Evolutionary conservation across 2,329 filamentous ascomycete species (phyloP).

Genomic region (Penicillium psychrosexuale): DNA sequence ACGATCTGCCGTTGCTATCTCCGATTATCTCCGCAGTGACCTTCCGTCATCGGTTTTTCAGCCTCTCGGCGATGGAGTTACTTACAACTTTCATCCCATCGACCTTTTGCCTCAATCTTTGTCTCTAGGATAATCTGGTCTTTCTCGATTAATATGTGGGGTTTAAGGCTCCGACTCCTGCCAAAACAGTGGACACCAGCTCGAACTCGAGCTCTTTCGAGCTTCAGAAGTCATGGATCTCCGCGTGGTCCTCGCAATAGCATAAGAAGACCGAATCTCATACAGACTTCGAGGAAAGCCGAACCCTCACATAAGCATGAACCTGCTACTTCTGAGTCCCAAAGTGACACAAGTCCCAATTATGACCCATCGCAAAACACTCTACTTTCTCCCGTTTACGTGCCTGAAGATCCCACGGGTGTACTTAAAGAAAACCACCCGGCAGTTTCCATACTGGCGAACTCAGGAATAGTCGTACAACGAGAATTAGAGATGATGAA

Average conservation of each 20-base stretch:
- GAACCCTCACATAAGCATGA: conserved; percentile 9
- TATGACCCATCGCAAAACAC: conserved; percentile 43
- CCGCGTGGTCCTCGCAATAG: conserved; percentile 33
- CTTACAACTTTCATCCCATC: neutral
- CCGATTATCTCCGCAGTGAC: conserved; percentile 31
- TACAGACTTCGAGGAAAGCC: conserved; percentile 6
- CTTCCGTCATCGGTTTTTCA: conserved; percentile 15
- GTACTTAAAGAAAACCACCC: conserved; percentile 59
- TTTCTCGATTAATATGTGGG: conserved; percentile 28
- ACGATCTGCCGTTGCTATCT: conserved; percentile 23
- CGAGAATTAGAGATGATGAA: conserved; percentile 66
- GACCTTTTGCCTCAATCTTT: neutral
- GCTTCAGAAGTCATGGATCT: conserved; percentile 24
- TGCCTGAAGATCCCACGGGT: conserved; percentile 59
- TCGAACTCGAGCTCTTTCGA: conserved; percentile 26
- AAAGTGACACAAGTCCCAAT: conserved; percentile 44
- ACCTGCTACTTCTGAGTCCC: conserved; percentile 11
- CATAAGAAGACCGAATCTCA: conserved; percentile 25
- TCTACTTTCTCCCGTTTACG: conserved; percentile 58
- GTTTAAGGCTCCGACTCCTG: conserved; percentile 22
- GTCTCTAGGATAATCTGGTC: neutral
- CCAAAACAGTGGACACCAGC: conserved; percentile 19
- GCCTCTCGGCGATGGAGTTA: neutral
- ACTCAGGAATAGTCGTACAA: conserved; percentile 61
- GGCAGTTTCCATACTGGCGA: conserved; percentile 55